These are phyloP conservation scores for Podospora didyma DNA, from an alignment of 495 filamentous ascomycete genomes.

Conservation along the genomic window DNA sequence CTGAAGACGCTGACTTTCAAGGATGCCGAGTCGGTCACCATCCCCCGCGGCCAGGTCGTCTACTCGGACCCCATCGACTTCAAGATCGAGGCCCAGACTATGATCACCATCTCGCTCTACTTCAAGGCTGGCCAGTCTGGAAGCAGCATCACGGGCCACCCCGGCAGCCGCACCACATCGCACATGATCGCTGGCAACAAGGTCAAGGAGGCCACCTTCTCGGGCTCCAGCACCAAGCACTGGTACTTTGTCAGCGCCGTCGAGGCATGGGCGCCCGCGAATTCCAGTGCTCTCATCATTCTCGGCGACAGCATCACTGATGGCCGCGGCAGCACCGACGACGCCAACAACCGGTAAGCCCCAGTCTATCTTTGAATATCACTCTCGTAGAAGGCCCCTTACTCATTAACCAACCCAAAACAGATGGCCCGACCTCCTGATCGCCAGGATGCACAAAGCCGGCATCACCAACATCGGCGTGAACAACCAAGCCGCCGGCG, in stretches of 20 bases:
- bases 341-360: constrained; percentile 59
- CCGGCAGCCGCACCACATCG: constrained; percentile 62
- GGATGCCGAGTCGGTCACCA: constrained; percentile 45
- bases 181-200: constrained; percentile 55
- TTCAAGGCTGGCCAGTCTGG: constrained; percentile 52
- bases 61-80: constrained; percentile 64
- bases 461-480: constrained; percentile 49
- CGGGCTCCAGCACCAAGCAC: constrained; percentile 41
- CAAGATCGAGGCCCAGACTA: constrained; percentile 40
- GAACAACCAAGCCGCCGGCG: constrained; percentile 70
- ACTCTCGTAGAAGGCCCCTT: constrained; percentile 1
- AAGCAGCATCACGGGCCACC: constrained; percentile 59
- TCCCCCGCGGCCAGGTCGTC: constrained; percentile 54
- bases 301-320: constrained; percentile 76
- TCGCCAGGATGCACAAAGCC: constrained; percentile 49
- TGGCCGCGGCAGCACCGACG: constrained; percentile 59
- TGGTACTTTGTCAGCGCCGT: constrained; percentile 61
- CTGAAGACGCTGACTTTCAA: constrained; percentile 55
- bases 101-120: constrained; percentile 58
- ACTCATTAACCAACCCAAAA: neutral
- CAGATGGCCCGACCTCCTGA: constrained; percentile 64
- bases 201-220: constrained; percentile 42
- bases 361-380: neutral
- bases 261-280: constrained; percentile 50
- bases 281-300: constrained; percentile 50